These are phyloP conservation scores for Monsonia emarginata DNA, from an alignment of 441 rosid species.

Conservation along the genomic window DNA sequence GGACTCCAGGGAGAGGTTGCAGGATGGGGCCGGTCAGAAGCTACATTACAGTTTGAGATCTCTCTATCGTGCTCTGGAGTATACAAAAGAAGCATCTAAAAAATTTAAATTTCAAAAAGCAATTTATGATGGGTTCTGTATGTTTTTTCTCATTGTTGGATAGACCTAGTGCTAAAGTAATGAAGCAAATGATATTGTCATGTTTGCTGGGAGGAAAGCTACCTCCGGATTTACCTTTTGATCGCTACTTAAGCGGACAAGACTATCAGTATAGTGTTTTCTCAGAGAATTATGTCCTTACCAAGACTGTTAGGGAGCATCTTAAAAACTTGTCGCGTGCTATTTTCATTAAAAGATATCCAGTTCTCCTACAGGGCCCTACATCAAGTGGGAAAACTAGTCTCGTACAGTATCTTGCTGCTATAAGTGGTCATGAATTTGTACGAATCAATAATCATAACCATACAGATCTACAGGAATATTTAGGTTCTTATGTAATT, in stretches of 20 bases:
- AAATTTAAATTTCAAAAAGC: conserved; percentile 57
- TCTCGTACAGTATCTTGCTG: conserved; percentile 91
- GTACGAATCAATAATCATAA: conserved; percentile 93
- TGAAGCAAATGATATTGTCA: conserved; percentile 45
- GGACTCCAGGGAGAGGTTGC: conserved; percentile 75
- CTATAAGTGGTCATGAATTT: conserved; percentile 73
- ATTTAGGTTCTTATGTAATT: conserved; percentile 77
- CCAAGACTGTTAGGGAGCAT: conserved; percentile 65
- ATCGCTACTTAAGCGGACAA: conserved; percentile 34
- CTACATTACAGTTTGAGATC: conserved; percentile 95
- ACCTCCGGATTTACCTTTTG: conserved; percentile 34
- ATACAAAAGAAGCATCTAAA: conserved; percentile 53
- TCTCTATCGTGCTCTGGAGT: conserved; percentile 82
- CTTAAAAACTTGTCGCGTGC: conserved; percentile 75
- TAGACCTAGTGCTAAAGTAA: conserved; percentile 61
- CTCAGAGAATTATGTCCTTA: conserved; percentile 53
- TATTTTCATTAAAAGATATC: conserved; percentile 69
- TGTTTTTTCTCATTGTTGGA: conserved; percentile 91
- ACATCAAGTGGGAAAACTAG: conserved; percentile 98
- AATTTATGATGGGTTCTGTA: conserved; percentile 73
- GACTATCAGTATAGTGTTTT: conserved; percentile 31
- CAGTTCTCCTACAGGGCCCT: conserved; percentile 94
- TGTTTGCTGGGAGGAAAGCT: conserved; percentile 38
- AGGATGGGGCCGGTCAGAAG: conserved; percentile 98
- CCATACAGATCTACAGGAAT: conserved; percentile 89